Percentiles rank a stretch among this genome's conserved stretches.
These are phyloP conservation scores for Colletotrichum sp. DNA, from an alignment of 2,329 filamentous ascomycete genomes.

Conservation along the genomic window DNA sequence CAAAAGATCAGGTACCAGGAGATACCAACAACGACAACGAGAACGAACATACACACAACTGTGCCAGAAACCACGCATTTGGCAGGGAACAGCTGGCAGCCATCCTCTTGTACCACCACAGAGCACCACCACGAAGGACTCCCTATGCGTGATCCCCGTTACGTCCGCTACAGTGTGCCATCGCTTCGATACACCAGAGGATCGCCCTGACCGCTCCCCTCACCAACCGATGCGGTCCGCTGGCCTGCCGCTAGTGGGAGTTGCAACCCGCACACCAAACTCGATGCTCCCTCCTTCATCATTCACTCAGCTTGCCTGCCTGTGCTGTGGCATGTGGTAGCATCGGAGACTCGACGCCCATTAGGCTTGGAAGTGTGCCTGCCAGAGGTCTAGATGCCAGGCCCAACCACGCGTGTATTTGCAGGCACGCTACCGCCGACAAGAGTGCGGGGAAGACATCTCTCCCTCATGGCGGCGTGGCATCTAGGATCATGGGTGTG, in stretches of 20 bases:
- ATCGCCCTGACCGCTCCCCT: not conserved
- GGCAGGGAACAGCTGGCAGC: not conserved
- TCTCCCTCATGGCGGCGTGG: not conserved
- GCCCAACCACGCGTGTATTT: not conserved
- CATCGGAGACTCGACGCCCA: not conserved
- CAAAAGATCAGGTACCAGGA: not conserved
- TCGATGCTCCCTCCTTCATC: not conserved
- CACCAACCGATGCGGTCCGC: not conserved
- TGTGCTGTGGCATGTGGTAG: not conserved
- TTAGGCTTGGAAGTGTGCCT: not conserved
- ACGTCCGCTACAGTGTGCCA: not conserved
- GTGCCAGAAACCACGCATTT: not conserved
- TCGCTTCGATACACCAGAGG: not conserved
- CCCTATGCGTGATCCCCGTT: not conserved
- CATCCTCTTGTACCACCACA: not conserved
- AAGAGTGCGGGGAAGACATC: conserved; percentile 11
- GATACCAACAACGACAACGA: not conserved
- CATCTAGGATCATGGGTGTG: not conserved
- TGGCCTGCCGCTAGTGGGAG: not conserved
- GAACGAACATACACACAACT: not conserved
- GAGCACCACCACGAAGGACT: not conserved
- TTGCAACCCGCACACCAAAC: conserved; percentile 2
- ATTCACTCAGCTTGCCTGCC: not conserved
- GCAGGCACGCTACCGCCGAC: not conserved
- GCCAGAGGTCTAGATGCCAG: not conserved